phyloP scores from a whole-genome alignment of 371 early-diverging fungal species.

The Gilbertella persicaria region DNA sequence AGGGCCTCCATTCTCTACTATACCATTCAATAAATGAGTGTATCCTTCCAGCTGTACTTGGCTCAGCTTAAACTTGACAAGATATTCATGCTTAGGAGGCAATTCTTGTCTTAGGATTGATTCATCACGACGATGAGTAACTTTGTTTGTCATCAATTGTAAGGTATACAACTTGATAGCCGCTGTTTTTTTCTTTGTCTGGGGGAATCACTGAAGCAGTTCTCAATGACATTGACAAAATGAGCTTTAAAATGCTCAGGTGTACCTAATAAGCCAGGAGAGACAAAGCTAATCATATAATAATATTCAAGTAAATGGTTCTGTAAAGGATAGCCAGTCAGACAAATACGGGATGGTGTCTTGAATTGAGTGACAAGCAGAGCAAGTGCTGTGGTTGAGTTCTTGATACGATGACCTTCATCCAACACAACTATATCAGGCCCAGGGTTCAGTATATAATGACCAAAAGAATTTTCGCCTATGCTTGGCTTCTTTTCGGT shows the following conservation, averaged over 20 bases:
- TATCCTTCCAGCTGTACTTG: constrained; percentile 59
- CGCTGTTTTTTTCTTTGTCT: constrained; percentile 38
- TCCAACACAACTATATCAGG: constrained; percentile 79
- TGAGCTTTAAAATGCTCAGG: constrained; percentile 53
- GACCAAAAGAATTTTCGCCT: constrained; percentile 8
- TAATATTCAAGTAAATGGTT: constrained; percentile 74
- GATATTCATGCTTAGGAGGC: constrained; percentile 71
- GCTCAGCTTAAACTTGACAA: constrained; percentile 64
- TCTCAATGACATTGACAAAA: constrained; percentile 69
- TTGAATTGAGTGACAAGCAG: constrained; percentile 39
- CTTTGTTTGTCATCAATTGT: constrained; percentile 13
- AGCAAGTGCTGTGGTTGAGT: constrained; percentile 49
- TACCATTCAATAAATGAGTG: constrained; percentile 19
- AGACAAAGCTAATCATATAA: constrained; percentile 74
- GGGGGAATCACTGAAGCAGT: constrained; percentile 63
- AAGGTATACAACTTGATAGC: constrained; percentile 13
- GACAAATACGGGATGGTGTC: constrained; percentile 68
- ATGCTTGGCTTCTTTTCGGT: neutral
- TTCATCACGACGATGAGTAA: constrained; percentile 49
- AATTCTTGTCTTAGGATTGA: constrained; percentile 54
- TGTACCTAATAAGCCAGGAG: constrained; percentile 62
- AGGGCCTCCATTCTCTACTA: neutral
- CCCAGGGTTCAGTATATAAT: constrained; percentile 51
- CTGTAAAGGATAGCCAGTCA: constrained; percentile 92
- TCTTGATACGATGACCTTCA: constrained; percentile 89